phyloP scores from a whole-genome alignment of 2,329 filamentous ascomycete genomes.

The Ophiostoma pallidulum region DNA sequence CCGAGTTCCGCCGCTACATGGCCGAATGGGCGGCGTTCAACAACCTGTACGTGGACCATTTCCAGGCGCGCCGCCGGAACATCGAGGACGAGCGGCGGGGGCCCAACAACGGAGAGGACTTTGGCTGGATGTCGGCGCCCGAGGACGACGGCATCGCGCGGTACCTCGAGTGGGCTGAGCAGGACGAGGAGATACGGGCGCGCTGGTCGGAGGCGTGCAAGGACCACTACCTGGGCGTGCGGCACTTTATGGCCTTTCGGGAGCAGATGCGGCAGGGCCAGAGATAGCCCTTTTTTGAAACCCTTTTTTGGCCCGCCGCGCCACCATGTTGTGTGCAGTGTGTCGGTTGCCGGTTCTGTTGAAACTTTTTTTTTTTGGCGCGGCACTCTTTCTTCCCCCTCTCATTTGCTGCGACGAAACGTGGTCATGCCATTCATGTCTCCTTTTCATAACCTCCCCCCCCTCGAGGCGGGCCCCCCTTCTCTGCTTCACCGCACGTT shows the following conservation, averaged over 20 bases:
- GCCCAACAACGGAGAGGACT: too few relatives aligned
- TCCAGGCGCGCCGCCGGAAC: constrained; percentile 40
- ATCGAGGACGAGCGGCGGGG: constrained; percentile 29
- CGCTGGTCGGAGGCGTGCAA: constrained; percentile 52
- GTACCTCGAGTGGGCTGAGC: constrained; percentile 51
- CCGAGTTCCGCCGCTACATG: constrained; percentile 46
- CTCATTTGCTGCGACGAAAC: too few relatives aligned
- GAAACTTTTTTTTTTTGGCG: too few relatives aligned
- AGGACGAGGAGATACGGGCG: constrained; percentile 54
- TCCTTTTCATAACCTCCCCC: too few relatives aligned
- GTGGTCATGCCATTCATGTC: too few relatives aligned
- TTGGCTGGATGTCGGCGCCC: constrained; percentile 34
- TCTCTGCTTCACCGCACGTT: too few relatives aligned
- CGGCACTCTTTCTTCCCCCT: too few relatives aligned
- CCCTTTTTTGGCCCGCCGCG: too few relatives aligned
- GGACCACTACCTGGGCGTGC: constrained; percentile 49
- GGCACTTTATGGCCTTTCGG: constrained; percentile 44
- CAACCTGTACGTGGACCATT: constrained; percentile 45
- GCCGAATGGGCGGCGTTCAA: constrained; percentile 42
- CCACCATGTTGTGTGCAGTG: too few relatives aligned
- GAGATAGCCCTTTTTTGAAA: not conserved
- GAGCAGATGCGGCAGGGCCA: constrained; percentile 35
- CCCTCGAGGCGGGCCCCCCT: too few relatives aligned
- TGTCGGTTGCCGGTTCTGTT: too few relatives aligned
- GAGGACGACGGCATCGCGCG: constrained; percentile 40